Conservation (phyloP, 306 rosid species). For the Calophaca sinica region DNA sequence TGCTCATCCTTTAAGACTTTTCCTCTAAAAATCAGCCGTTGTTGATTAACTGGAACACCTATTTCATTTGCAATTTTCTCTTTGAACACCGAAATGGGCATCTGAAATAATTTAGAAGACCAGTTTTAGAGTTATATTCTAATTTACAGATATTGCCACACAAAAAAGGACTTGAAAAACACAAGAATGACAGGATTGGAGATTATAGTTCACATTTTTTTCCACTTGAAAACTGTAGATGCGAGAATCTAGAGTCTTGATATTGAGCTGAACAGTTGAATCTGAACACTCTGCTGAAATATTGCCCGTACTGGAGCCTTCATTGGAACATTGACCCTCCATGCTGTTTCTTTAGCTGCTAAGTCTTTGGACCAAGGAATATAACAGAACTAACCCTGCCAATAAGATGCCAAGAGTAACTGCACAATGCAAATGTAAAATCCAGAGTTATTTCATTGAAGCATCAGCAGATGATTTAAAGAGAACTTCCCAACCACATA, state of each 20-base stretch:
- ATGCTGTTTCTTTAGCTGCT: constrained; percentile 55
- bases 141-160: constrained; percentile 19
- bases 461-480: constrained; percentile 22
- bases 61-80: constrained; percentile 82
- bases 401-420: constrained; percentile 27
- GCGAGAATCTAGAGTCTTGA: constrained; percentile 90
- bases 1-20: constrained; percentile 92
- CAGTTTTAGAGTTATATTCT: neutral
- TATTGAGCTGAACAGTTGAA: constrained; percentile 78
- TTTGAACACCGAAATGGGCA: constrained; percentile 77
- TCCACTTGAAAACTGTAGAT: constrained; percentile 78
- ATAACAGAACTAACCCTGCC: constrained; percentile 29
- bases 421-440: constrained; percentile 36
- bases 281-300: constrained; percentile 61
- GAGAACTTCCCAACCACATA: constrained; percentile 13
- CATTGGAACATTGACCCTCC: constrained; percentile 71
- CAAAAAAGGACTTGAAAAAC: constrained; percentile 3
- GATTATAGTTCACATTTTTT: constrained; percentile 64
- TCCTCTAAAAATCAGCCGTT: constrained; percentile 95
- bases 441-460: constrained; percentile 17
- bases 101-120: constrained; percentile 60
- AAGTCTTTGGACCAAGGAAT: constrained; percentile 42
- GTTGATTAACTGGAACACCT: constrained; percentile 87
- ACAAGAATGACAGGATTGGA: constrained; percentile 18
- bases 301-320: constrained; percentile 67